Evolutionary conservation across 108 stramenopile genomes (phyloP).

Genomic region (Cyclotella atomus): DNA sequence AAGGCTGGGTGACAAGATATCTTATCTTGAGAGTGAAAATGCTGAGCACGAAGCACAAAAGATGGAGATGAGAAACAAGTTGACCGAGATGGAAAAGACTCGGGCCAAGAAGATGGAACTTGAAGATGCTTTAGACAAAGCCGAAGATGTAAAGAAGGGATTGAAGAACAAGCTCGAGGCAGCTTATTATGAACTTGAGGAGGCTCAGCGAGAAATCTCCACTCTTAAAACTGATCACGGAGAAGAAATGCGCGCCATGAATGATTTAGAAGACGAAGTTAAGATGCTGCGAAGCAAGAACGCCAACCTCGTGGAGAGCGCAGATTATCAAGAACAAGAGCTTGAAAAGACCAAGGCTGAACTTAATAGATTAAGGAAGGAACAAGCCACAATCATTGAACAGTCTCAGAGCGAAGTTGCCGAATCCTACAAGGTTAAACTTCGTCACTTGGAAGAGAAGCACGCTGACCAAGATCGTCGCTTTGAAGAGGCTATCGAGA

Average conservation of each 20-base stretch:
- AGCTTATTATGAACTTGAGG: slow-evolving; percentile 41
- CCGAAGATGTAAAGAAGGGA: slow-evolving; percentile 37
- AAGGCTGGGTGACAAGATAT: slow-evolving; percentile 15
- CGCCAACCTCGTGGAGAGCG: slow-evolving; percentile 16
- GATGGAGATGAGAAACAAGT: background rate
- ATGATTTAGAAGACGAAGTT: slow-evolving; percentile 21
- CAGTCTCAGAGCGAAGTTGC: slow-evolving; percentile 41
- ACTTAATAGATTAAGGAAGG: slow-evolving; percentile 12
- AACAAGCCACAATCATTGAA: slow-evolving; percentile 21
- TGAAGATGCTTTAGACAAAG: slow-evolving; percentile 24
- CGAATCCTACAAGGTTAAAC: slow-evolving; percentile 44
- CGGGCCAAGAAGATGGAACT: slow-evolving; percentile 22
- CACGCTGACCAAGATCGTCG: slow-evolving; percentile 28
- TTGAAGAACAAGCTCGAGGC: slow-evolving; percentile 42
- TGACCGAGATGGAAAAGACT: slow-evolving; percentile 26
- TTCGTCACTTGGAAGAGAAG: slow-evolving; percentile 37
- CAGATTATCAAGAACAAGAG: slow-evolving; percentile 38
- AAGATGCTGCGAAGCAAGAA: slow-evolving; percentile 22
- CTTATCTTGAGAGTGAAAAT: slow-evolving; percentile 6
- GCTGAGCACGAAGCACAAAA: slow-evolving; percentile 14
- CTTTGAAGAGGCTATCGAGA: slow-evolving; percentile 24
- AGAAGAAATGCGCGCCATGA: slow-evolving; percentile 14
- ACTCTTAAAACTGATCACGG: slow-evolving; percentile 22
- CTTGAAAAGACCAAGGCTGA: slow-evolving; percentile 22
- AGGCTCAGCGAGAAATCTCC: slow-evolving; percentile 31